Evolutionary conservation across 805 yeast genomes (phyloP), one percentile per base, ranked within the genome.

Genomic region (Nakazawaea populi): DNA sequence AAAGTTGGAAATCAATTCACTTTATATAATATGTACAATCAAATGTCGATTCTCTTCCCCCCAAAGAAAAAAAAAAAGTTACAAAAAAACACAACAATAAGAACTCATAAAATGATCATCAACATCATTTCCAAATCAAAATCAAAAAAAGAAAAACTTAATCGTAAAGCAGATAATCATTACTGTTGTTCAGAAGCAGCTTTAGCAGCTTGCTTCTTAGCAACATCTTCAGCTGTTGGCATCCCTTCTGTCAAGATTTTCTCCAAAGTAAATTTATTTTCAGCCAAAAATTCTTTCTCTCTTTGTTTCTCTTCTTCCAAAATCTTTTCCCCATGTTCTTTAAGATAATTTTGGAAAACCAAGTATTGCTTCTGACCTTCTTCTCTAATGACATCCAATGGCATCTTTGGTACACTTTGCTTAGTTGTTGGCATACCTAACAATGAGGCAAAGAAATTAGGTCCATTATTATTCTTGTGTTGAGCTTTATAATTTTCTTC

Each of bases 351-450:
- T 71, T 83, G 83, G 82, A 89, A 87, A 59, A 83, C 82, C 60
- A 85, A 83, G 67, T 89, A 92, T 67, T 88, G 89, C 72, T 82
- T 80, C 69, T 89, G 96, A 60, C 96, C 97, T 65, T 88, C 92
- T 65, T 89, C 95, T 66, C 97, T 86, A 58, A 91, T 83, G 51
- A 82, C 66, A 69, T 92, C 99, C 65, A 90, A 77, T 32, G 96
- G 96, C 85, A 85, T 81, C 70, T 83, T 81, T 54, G 84, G 84
- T 18, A 62, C 60, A 53, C 58, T 58, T 58, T 63, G 77, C 63
- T 64, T 71, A 58, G 64, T 60, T 5, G 75, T 60, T 44, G 85
- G 79, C 41, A 83, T 69, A 41, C 96, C 96, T 51, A 90, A 71
- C 54, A 87, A 63, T 45, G 75, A 71, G 47, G 85, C 79, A 41